Percentiles rank a stretch among this genome's conserved stretches.
Conservation (phyloP, 2,329 filamentous ascomycete species). For the Monosporascus sp. region DNA sequence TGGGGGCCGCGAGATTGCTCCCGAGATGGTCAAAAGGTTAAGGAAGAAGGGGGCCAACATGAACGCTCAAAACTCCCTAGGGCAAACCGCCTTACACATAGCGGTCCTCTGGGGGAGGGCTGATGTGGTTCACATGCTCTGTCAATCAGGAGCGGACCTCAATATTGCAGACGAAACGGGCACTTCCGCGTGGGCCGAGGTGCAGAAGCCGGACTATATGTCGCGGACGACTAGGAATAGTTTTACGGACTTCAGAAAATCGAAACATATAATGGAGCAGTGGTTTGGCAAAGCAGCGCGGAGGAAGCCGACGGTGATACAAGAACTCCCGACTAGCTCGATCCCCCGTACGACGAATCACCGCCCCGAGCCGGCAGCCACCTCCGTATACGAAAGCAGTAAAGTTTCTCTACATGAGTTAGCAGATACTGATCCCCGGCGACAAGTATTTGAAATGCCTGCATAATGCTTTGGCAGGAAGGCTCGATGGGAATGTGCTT, state of each 20-base stretch:
- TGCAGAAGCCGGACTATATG: slow-evolving; percentile 2
- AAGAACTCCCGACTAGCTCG: neutral
- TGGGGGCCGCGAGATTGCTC: slow-evolving; percentile 1
- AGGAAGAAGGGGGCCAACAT: slow-evolving; percentile 6
- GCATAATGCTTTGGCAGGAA: no score
- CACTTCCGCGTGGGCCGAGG: slow-evolving; percentile 4
- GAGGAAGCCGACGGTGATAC: neutral
- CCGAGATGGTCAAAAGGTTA: slow-evolving; percentile 2
- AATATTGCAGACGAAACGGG: slow-evolving; percentile 2
- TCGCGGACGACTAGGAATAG: neutral
- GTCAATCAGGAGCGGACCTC: slow-evolving; percentile 2
- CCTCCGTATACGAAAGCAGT: no score
- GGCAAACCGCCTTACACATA: slow-evolving; percentile 14
- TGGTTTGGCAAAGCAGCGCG: neutral
- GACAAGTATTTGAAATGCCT: no score
- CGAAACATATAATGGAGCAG: slow-evolving; percentile 1
- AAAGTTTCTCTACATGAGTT: no score
- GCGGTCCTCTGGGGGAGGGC: slow-evolving; percentile 10
- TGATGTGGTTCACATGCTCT: slow-evolving; percentile 5
- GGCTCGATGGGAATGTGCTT: no score
- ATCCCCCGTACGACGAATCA: no score
- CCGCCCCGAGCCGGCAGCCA: no score
- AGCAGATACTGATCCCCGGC: no score
- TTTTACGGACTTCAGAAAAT: slow-evolving; percentile 1
- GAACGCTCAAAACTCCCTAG: slow-evolving; percentile 5